Conservation (phyloP, 805 yeast species). For the Groenewaldozyma salmanticensis region DNA sequence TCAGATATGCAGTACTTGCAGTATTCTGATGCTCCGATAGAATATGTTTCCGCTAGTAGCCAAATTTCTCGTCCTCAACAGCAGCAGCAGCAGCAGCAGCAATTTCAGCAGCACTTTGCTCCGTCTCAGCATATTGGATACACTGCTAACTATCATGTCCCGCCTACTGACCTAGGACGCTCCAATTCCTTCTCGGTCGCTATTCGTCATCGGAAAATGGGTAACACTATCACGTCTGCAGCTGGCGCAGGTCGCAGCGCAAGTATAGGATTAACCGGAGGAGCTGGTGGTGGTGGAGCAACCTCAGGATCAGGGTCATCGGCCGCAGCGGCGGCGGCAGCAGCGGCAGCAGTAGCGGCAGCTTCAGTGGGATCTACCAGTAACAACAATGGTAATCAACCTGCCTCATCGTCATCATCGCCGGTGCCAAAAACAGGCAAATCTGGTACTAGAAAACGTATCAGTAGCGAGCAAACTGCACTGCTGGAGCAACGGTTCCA, state of each 20-base stretch:
- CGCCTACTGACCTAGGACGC: too few relatives aligned
- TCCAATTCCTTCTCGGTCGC: too few relatives aligned
- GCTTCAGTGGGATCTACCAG: not conserved
- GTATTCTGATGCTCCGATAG: not conserved
- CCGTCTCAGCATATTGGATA: constrained; percentile 4
- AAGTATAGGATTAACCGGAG: too few relatives aligned
- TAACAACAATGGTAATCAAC: constrained; percentile 2
- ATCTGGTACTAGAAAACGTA: constrained; percentile 19
- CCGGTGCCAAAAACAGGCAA: constrained; percentile 3
- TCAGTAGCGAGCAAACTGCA: constrained; percentile 31
- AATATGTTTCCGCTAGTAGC: not conserved
- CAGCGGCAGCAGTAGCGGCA: not conserved
- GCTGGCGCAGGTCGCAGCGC: not conserved
- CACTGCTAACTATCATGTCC: too few relatives aligned
- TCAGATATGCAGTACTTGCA: too few relatives aligned
- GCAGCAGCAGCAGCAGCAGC: constrained; percentile 1
- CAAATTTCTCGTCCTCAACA: constrained; percentile 1
- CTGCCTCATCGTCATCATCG: constrained; percentile 1
- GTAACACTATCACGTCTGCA: not conserved
- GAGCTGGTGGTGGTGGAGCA: not conserved
- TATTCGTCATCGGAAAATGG: not conserved
- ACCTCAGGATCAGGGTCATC: not conserved
- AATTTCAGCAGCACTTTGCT: constrained; percentile 1
- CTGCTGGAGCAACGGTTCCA: constrained; percentile 62
- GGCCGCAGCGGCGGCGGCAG: not conserved